These are phyloP conservation scores for Ceratocystis ficicola DNA, from an alignment of 2,329 filamentous ascomycete genomes.

Conservation along the genomic window DNA sequence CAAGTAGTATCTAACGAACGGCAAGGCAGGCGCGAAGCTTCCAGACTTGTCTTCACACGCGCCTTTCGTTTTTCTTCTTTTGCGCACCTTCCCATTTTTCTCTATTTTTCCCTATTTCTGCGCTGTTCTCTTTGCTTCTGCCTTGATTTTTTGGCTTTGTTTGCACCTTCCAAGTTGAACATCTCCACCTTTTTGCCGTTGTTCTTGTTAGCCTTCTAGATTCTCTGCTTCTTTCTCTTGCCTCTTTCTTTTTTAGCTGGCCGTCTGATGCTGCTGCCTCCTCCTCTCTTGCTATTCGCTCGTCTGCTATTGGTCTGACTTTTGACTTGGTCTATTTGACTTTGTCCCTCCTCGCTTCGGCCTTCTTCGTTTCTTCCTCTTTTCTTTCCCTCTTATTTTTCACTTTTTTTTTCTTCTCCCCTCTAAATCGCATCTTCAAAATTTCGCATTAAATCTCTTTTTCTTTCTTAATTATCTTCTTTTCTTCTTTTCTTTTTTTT, in stretches of 20 bases:
- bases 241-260: slow-evolving; percentile 2
- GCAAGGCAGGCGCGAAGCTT: no score
- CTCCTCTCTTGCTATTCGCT: slow-evolving; percentile 12
- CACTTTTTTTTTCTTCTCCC: slow-evolving; percentile 2
- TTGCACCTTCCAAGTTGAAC: background rate
- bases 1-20: no score
- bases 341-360: slow-evolving; percentile 7
- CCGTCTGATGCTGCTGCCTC: slow-evolving; percentile 7
- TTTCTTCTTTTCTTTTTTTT: background rate
- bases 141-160: background rate
- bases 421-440: background rate
- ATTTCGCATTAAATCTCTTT: background rate
- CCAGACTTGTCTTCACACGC: no score
- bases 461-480: background rate
- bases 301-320: slow-evolving; percentile 3
- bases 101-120: background rate
- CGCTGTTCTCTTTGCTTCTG: background rate
- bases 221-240: slow-evolving; percentile 7
- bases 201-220: background rate
- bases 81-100: background rate
- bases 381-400: slow-evolving; percentile 12
- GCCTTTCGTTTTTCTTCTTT: slow-evolving; percentile 2
- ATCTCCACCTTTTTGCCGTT: slow-evolving; percentile 1
- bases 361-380: background rate
- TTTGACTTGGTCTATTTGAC: slow-evolving; percentile 1